Base-by-base conservation (phyloP, 768 basidiomycete genomes). In the Dioszegia crocea region DNA sequence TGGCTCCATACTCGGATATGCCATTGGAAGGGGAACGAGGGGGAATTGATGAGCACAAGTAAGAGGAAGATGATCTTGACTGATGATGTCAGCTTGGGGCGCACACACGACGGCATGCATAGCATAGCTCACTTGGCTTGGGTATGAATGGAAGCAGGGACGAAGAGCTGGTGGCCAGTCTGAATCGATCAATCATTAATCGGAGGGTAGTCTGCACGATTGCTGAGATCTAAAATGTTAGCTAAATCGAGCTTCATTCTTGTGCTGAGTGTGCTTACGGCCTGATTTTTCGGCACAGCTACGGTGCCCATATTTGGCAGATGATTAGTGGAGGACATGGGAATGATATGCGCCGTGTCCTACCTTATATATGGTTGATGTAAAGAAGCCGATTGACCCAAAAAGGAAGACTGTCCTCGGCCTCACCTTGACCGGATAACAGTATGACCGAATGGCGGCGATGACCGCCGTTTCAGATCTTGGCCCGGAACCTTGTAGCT, bases 11-110 rank as follows among this genome's bases (percentile, higher is more conserved):
- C 70, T 45, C 71, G 59, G 45, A 67, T 57, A 48, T 70, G 73
- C 75, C 75, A 76, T 44, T 45, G 29, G 50, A 74, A 67, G 3
- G 72, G 72, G 56, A 64, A 67, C 5, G 69, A 71, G 23, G 65
- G 63, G 3, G 69, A 66, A 50, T 74, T 68, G 58, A 67, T 24
- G 48, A 69, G 19, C 57, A 74, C 47, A 4, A 74, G 49, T 16
- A 74, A 54, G 12, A 74, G 48, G 12, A 74, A 46, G 57, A 67
- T 14, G 23, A 69, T 26, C 50, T 74, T 74, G 45, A 74, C 71
- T 73, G 30, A 50, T 26, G 0, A 1, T n/a, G 23, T 43, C n/a
- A 43, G 40, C n/a, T 10, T 5, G 17, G 26, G 16, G 16, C 14
- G 12, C 45, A 17, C 5, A 3, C 19, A n/a, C 16, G n/a, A 43